Evolutionary conservation across 805 yeast species (phyloP).

Genomic region (Yarrowia porcina): DNA sequence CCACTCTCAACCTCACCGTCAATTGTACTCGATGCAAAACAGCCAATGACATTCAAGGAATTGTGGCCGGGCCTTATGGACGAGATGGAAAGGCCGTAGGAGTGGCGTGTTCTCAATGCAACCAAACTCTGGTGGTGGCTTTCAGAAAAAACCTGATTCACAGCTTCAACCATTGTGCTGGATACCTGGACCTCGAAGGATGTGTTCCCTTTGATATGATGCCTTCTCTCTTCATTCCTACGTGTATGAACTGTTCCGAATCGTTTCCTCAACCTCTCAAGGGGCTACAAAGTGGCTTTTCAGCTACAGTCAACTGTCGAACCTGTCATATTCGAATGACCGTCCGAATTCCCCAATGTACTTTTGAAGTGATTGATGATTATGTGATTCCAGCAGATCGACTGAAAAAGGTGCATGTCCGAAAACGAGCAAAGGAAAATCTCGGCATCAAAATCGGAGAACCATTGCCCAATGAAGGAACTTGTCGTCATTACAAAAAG

Average conservation of each 20-base stretch:
- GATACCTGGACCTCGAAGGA: conserved; percentile 42
- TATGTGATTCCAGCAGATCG: conserved; percentile 28
- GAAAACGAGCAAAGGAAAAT: conserved; percentile 36
- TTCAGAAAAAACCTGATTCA: conserved; percentile 42
- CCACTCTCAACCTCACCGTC: conserved; percentile 38
- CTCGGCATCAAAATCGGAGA: conserved; percentile 58
- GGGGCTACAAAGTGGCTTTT: conserved; percentile 38
- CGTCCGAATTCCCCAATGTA: conserved; percentile 37
- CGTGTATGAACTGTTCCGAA: conserved; percentile 40
- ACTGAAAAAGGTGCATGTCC: conserved; percentile 25
- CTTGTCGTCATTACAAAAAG: conserved; percentile 43
- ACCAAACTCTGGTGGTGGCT: conserved; percentile 37
- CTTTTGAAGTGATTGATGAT: conserved; percentile 33
- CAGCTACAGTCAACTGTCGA: conserved; percentile 37
- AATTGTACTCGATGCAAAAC: conserved; percentile 42
- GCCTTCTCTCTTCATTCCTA: conserved; percentile 39
- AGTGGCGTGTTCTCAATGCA: conserved; percentile 39
- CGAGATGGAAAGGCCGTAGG: conserved; percentile 36
- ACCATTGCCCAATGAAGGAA: conserved; percentile 89
- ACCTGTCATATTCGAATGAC: conserved; percentile 40
- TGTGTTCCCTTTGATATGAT: conserved; percentile 40
- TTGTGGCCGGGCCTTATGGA: conserved; percentile 40
- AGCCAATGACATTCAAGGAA: conserved; percentile 37
- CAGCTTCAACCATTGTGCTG: conserved; percentile 35
- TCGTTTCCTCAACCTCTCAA: conserved; percentile 34